phyloP scores from a whole-genome alignment of 352 stramenopile genomes.

The Globisporangium recalcitrans region DNA sequence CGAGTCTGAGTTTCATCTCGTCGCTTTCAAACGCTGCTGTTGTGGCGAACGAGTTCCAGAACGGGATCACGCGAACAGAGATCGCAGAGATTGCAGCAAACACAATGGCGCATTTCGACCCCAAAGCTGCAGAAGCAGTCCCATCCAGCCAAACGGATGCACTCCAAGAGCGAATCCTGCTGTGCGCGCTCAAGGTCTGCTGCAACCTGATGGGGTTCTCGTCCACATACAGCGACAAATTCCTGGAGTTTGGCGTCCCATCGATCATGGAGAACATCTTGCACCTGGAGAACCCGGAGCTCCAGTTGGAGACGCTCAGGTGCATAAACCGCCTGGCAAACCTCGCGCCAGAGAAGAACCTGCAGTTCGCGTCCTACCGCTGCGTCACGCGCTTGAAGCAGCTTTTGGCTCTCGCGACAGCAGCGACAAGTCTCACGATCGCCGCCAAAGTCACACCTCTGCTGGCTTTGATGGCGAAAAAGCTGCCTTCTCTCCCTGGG shows the following conservation, averaged over 20 bases:
- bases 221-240: slow-evolving; percentile 25
- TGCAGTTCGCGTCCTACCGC: slow-evolving; percentile 26
- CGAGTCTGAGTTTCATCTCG: slow-evolving; percentile 37
- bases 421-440: slow-evolving; percentile 16
- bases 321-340: slow-evolving; percentile 28
- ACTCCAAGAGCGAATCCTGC: slow-evolving; percentile 21
- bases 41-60: slow-evolving; percentile 23
- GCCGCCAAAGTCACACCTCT: slow-evolving; percentile 41
- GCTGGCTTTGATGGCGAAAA: slow-evolving; percentile 39
- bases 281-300: slow-evolving; percentile 29
- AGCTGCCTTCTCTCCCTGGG: slow-evolving; percentile 39
- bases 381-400: slow-evolving; percentile 22
- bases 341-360: slow-evolving; percentile 15
- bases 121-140: slow-evolving; percentile 3
- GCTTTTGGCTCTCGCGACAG: slow-evolving; percentile 6
- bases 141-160: slow-evolving; percentile 9
- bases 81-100: slow-evolving; percentile 44
- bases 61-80: slow-evolving; percentile 28
- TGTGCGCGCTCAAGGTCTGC: slow-evolving; percentile 37
- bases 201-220: slow-evolving; percentile 42
- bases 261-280: slow-evolving; percentile 44
- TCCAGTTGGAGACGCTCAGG: slow-evolving; percentile 33
- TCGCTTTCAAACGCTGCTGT: slow-evolving; percentile 21
- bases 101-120: slow-evolving; percentile 25
- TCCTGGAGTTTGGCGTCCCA: slow-evolving; percentile 32